Evolutionary conservation across 352 stramenopile species (phyloP).

Genomic region (Globisporangium solare): DNA sequence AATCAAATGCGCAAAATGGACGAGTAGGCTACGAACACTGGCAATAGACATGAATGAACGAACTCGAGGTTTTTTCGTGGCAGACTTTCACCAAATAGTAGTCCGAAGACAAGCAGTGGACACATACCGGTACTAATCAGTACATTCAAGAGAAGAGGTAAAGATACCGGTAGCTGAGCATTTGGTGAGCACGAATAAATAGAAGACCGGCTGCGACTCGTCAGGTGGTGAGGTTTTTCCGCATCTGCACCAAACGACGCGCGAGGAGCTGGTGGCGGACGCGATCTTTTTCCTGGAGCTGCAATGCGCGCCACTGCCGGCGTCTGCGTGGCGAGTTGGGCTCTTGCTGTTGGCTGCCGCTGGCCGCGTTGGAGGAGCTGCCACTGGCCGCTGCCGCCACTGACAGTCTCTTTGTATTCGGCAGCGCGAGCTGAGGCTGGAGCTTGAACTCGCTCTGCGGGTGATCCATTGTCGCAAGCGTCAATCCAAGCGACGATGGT

Average conservation of each 20-base stretch:
- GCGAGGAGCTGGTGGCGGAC: conserved; percentile 42
- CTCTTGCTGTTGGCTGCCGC: conserved; percentile 4
- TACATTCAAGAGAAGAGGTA: too few species aligned
- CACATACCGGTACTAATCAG: too few species aligned
- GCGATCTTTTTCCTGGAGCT: conserved; percentile 66
- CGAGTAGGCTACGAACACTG: background rate
- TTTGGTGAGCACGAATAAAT: too few species aligned
- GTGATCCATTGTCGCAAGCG: background rate
- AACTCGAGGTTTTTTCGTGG: background rate
- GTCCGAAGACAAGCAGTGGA: too few species aligned
- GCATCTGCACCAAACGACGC: conserved; percentile 36
- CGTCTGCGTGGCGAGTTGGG: conserved; percentile 16
- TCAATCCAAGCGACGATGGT: background rate
- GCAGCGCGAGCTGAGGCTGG: background rate
- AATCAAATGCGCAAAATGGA: conserved; percentile 1
- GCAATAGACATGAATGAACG: background rate
- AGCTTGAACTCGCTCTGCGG: background rate
- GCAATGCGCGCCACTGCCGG: conserved; percentile 45
- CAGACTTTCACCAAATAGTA: too few species aligned
- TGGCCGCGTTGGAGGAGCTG: background rate
- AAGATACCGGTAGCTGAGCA: too few species aligned
- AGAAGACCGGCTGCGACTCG: too few species aligned
- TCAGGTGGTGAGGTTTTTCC: conserved; percentile 47
- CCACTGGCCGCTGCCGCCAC: background rate
- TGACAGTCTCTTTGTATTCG: background rate